Evolutionary conservation across 805 yeast genomes (phyloP).

Genomic region (Starmerella bombicola): DNA sequence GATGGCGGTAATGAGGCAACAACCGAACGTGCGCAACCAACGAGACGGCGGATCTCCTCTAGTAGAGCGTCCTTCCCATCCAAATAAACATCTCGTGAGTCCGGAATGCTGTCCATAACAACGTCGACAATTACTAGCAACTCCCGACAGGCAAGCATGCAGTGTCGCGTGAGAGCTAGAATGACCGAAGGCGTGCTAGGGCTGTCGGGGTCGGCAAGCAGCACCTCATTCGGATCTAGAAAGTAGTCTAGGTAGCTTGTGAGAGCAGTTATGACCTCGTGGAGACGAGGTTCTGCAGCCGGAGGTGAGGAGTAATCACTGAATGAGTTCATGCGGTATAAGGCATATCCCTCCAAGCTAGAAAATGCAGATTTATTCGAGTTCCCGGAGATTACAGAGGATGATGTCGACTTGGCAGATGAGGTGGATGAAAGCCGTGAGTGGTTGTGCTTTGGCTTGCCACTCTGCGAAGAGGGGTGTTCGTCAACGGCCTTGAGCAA

Average conservation of each 20-base stretch:
- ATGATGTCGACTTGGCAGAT: background rate
- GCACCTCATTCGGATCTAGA: slow-evolving; percentile 22
- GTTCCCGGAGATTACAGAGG: background rate
- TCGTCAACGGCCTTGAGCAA: slow-evolving; percentile 26
- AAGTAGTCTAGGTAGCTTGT: slow-evolving; percentile 28
- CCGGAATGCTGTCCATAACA: slow-evolving; percentile 2
- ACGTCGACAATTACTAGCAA: slow-evolving; percentile 30
- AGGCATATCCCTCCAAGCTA: slow-evolving; percentile 2
- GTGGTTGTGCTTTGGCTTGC: background rate
- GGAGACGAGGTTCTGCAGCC: slow-evolving; percentile 26
- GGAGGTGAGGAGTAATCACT: slow-evolving; percentile 19
- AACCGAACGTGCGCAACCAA: slow-evolving; percentile 29
- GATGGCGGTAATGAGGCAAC: slow-evolving; percentile 25
- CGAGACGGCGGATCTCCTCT: slow-evolving; percentile 27
- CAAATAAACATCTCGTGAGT: slow-evolving; percentile 17
- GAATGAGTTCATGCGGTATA: slow-evolving; percentile 16
- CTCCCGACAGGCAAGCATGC: slow-evolving; percentile 33
- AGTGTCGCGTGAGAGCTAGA: slow-evolving; percentile 29
- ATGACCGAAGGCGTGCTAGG: slow-evolving; percentile 24
- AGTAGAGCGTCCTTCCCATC: slow-evolving; percentile 28
- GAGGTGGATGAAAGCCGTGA: slow-evolving; percentile 2
- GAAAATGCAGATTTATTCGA: background rate
- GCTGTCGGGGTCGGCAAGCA: slow-evolving; percentile 24
- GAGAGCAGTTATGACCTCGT: slow-evolving; percentile 29
- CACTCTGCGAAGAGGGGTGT: background rate